A percentile compares a stretch with the other conserved stretches of the same genome.
phyloP scores from a whole-genome alignment of 75 land plant species.

The Sequoiadendron giganteum region DNA sequence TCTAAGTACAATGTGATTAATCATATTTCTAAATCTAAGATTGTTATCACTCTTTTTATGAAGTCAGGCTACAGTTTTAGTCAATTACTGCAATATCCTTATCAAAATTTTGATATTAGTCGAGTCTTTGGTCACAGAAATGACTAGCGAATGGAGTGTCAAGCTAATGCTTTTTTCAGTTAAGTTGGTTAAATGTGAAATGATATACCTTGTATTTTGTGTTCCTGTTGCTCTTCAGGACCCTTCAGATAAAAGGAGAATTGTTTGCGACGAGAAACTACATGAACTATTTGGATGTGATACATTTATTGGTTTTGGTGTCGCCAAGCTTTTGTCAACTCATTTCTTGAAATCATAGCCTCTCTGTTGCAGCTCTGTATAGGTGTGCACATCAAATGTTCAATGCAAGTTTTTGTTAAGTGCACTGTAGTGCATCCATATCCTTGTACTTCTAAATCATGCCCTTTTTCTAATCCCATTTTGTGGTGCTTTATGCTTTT shows the following conservation, averaged over 20 bases:
- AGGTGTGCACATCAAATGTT: background rate
- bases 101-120: background rate
- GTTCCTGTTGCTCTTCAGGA: constrained; percentile 42
- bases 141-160: background rate
- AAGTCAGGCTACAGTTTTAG: background rate
- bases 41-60: background rate
- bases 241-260: constrained; percentile 76
- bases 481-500: background rate
- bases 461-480: background rate
- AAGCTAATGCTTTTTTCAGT: background rate
- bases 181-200: background rate
- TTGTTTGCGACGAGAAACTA: constrained; percentile 79
- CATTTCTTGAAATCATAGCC: constrained; percentile 57
- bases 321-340: constrained; percentile 62
- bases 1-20: too few species aligned
- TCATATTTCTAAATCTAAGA: background rate
- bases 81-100: background rate
- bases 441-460: background rate
- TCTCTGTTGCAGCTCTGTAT: background rate
- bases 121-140: background rate
- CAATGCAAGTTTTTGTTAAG: background rate
- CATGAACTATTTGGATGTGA: constrained; percentile 89
- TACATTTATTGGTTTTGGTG: constrained; percentile 75
- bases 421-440: background rate
- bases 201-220: background rate